Conservation (phyloP, 2,329 filamentous ascomycete genomes). For the Fusarium pilosicola region DNA sequence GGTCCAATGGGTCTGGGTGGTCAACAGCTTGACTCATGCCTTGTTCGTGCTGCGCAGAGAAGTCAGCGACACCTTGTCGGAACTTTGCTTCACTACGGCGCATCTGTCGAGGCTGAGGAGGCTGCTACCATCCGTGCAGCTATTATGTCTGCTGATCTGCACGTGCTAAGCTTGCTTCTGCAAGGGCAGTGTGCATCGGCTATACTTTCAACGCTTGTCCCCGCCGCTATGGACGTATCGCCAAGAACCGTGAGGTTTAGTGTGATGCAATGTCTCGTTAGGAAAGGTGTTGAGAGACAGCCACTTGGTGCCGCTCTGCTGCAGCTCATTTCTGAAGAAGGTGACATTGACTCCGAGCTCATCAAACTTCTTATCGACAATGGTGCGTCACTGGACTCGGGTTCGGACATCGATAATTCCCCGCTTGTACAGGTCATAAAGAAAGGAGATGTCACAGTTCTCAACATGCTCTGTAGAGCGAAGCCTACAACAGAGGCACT, state of each 20-base stretch:
- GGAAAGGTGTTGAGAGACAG: background rate
- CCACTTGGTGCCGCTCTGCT: background rate
- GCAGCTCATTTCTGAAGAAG: background rate
- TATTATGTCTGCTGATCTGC: background rate
- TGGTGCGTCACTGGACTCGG: background rate
- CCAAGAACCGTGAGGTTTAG: background rate
- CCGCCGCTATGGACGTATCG: background rate
- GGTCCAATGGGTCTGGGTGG: background rate
- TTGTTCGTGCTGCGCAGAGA: background rate
- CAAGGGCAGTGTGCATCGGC: background rate
- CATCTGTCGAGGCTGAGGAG: background rate
- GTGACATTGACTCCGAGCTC: background rate
- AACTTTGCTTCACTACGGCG: background rate
- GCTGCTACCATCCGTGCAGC: conserved; percentile 1
- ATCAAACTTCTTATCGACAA: conserved; percentile 4
- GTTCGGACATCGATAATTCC: background rate
- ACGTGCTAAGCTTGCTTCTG: background rate
- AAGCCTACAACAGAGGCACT: background rate
- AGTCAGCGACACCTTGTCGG: background rate
- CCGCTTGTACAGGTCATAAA: background rate
- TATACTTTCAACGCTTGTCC: background rate
- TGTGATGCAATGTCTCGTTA: background rate
- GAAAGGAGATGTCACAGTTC: conserved; percentile 1
- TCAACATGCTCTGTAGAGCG: background rate
- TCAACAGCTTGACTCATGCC: background rate